Base-by-base conservation (phyloP, 1,284 basidiomycete genomes). In the Puccinia coronata region DNA sequence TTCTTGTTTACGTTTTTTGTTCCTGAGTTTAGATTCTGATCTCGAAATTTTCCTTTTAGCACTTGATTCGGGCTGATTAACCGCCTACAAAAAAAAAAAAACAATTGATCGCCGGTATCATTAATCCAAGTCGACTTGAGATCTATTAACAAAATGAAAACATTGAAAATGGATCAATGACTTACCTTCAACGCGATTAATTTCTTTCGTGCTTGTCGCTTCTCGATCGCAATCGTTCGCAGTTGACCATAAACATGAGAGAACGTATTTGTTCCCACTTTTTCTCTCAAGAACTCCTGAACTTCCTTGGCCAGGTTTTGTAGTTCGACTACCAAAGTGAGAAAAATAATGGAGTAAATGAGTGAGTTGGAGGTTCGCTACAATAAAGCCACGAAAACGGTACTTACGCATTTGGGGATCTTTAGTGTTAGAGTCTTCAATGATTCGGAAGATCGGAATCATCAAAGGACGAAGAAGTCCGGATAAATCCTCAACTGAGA, bases 231-330 rank as follows among this genome's bases (percentile, higher is more conserved):
- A 43, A 89, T 88, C 84, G 94, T 91, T 55, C 94, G 90, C 77
- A 98, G 92, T 78, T 89, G 89, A 83, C 91, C 93, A 87, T 97
- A 98, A 0, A 90, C 89, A 25, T 86, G 86, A 2, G 94, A 90
- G 87, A 97, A 99, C 80, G 89, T 90, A 0, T 92, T 92, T 18
- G 91, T 90, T 36, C 95, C 95, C 51, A 97, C 92, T 88, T 94
- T 94, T 65, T 87, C 86, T 85, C 95, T 95, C 0, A 99, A 87
- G 23, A 98, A 90, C 80, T 95, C 93, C 84, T 95, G 92, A 16
- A 99, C 88, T 86, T 99, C 96, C 18, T 90, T 88, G 0, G 93
- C 92, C 0, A 95, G 89, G 3, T 89, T 90, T 86, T 94, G 93
- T 51, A 99, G 88, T 72, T 95, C 93, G 51, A 92, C 96, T 95